phyloP scores from a whole-genome alignment of 2,329 filamentous ascomycete species.

The Fusarium nelsonii region DNA sequence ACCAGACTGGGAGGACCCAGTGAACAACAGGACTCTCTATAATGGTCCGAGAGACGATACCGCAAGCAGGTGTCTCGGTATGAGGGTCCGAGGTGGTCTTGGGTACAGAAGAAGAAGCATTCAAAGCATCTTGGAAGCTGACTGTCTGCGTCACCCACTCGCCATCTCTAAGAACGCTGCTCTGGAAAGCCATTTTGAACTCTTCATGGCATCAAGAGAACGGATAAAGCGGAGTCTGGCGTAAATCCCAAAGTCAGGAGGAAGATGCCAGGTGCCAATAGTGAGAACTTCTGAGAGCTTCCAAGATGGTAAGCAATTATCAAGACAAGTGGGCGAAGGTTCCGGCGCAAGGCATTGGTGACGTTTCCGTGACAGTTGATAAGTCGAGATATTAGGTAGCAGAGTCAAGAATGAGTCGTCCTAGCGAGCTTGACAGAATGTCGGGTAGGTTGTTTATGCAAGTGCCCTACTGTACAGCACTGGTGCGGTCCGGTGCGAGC shows the following conservation, averaged over 20 bases:
- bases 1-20: constrained; percentile 82
- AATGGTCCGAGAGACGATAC: constrained; percentile 82
- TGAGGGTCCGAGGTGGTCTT: constrained; percentile 50
- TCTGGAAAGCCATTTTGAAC: constrained; percentile 62
- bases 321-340: neutral
- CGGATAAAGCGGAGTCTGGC: neutral
- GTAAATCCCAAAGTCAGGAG: constrained; percentile 3
- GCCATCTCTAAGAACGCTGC: constrained; percentile 65
- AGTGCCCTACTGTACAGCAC: neutral
- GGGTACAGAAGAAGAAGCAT: constrained; percentile 51
- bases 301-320: neutral
- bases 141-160: constrained; percentile 69
- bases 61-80: constrained; percentile 67
- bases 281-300: neutral
- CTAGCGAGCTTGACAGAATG: neutral
- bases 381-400: neutral
- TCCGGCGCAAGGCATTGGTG: constrained; percentile 10
- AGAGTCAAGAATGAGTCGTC: neutral
- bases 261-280: constrained; percentile 2
- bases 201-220: constrained; percentile 42
- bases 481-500: constrained; percentile 10
- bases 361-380: constrained; percentile 9
- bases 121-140: constrained; percentile 58
- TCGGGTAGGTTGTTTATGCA: constrained; percentile 9
- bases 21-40: constrained; percentile 80